Base-by-base conservation (phyloP, 805 yeast species). In the Wickerhamomyces subpelliculosus region DNA sequence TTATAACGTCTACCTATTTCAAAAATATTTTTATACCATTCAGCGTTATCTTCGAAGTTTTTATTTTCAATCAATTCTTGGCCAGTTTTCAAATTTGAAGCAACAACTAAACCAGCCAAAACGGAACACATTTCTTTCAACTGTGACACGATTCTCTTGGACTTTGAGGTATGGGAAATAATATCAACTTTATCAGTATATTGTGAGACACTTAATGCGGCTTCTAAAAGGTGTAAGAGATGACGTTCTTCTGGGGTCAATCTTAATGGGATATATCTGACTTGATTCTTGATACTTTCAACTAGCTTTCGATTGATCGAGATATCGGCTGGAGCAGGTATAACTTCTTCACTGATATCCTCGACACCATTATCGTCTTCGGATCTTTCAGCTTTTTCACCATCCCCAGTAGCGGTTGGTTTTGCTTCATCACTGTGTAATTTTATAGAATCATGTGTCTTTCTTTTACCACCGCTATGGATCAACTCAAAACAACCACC, bases 1-100 rank as follows among this genome's bases (percentile, higher is more conserved):
- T 84, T 84, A 61, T 84, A 84, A 32, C 93, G 68, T 49, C 93
- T 67, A 19, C 93, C 93, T 43, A 84, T 75, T 59, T 84, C 93
- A 55, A 84, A 84, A 8, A 84, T 64, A 30, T 60, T 61, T 52
- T 83, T 70, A 56, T 77, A 84, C 88, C 89, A 84, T 25, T 73
- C 76, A 4, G 83, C 79, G 55, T 83, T 80, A 42, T 78, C 79
- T 32, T 72, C 67, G 48, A 82, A 84, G 47, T 80, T 79, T 52
- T 78, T 80, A 54, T 79, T 73, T 40, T 79, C 75, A 32, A 82
- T 68, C 44, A 84, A 63, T 34, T 64, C 68, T 47, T 78, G 78
- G 7, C 94, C 94, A 27, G 67, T 61, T 54, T 83, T 81, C 67
- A 84, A 69, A 49, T 83, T 75, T 2, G 86, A 78, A 0, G 94